Percentiles rank a stretch among this genome's conserved stretches.
These are phyloP conservation scores for Bondarzewia mesenterica DNA, from an alignment of 1,284 basidiomycete species.

Conservation along the genomic window DNA sequence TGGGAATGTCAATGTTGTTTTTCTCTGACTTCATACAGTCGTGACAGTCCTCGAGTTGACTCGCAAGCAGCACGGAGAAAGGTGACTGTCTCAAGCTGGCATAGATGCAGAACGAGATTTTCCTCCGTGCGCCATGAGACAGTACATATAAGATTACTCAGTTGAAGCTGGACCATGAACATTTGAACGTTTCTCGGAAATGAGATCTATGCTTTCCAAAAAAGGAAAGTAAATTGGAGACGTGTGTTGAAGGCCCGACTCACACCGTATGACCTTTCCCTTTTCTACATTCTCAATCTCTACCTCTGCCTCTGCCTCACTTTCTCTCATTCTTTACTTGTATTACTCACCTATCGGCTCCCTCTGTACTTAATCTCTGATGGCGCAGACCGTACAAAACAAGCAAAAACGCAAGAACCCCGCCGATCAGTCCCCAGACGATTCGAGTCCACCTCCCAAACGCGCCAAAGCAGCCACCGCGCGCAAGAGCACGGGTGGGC, in stretches of 20 bases:
- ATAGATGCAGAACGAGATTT: no score
- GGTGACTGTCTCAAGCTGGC: no score
- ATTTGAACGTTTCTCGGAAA: no score
- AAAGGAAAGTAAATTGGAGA: neutral
- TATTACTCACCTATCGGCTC: neutral
- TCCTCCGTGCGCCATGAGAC: no score
- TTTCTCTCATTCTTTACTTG: neutral
- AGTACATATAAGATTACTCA: no score
- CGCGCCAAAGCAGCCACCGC: conserved; percentile 41
- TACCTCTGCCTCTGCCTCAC: neutral
- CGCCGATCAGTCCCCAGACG: conserved; percentile 24
- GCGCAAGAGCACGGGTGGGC: conserved; percentile 68
- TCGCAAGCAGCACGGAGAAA: no score
- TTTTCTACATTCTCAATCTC: neutral
- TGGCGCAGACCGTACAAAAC: conserved; percentile 29
- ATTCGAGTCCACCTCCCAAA: conserved; percentile 42
- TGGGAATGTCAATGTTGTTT: no score
- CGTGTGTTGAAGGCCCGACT: neutral
- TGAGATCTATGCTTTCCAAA: neutral
- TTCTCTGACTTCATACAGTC: no score
- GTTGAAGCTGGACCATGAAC: no score
- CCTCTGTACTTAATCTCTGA: neutral
- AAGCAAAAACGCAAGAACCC: conserved; percentile 22
- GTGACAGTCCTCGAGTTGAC: no score
- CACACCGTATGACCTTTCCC: neutral